These are phyloP conservation scores for Xylariaceae sp. DNA, from an alignment of 2,329 filamentous ascomycete genomes.

Conservation along the genomic window DNA sequence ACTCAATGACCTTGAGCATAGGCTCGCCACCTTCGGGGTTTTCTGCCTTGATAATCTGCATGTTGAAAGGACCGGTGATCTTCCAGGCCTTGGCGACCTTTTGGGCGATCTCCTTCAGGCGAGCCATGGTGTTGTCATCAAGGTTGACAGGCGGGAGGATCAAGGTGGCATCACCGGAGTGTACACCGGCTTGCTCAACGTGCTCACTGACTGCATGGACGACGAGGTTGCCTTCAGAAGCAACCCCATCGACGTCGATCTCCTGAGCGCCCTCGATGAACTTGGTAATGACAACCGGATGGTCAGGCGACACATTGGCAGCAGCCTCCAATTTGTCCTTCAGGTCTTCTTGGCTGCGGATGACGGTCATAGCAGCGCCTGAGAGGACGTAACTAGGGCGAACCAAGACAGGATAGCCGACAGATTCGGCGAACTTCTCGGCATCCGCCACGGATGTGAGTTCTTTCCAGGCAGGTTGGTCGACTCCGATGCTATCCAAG, in stretches of 20 bases:
- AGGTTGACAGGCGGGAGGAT: constrained; percentile 84
- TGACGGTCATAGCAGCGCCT: constrained; percentile 97
- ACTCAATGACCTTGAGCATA: constrained; percentile 92
- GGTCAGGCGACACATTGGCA: constrained; percentile 86
- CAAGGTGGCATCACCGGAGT: constrained; percentile 95
- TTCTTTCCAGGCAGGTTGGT: constrained; percentile 98
- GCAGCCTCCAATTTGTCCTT: constrained; percentile 94
- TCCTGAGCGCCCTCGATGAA: constrained; percentile 97
- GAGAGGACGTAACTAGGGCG: constrained; percentile 95
- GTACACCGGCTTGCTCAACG: constrained; percentile 94
- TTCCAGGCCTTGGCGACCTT: constrained; percentile 97
- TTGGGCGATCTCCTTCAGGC: constrained; percentile 90
- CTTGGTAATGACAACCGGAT: constrained; percentile 97
- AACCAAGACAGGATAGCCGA: constrained; percentile 92
- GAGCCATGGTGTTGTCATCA: constrained; percentile 72
- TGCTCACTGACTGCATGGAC: constrained; percentile 94
- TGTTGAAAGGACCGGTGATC: constrained; percentile 98
- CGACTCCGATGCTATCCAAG: constrained; percentile 91
- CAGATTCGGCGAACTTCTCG: constrained; percentile 78
- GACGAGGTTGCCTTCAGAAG: constrained; percentile 79
- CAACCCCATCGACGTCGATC: constrained; percentile 94
- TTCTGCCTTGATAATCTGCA: constrained; percentile 97
- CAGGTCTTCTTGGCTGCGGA: constrained; percentile 81
- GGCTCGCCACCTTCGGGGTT: constrained; percentile 72
- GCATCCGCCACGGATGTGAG: constrained; percentile 85